Base-by-base conservation (phyloP, 345 rosid genomes). In the Nephelium lappaceum region DNA sequence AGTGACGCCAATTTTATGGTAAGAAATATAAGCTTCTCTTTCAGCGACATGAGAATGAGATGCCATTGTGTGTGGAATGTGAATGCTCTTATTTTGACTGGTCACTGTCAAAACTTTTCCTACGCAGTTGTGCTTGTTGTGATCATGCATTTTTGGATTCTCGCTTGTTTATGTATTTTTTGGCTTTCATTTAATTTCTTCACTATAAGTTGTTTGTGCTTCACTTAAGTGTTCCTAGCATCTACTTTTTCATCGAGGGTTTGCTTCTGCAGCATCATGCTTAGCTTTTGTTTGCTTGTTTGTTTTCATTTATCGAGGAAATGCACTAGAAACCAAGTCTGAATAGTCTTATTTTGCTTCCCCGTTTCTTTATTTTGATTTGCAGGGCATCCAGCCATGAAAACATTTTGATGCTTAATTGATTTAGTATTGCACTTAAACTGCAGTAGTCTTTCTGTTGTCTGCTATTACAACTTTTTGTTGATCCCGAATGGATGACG, bases 401-500 rank as follows among this genome's bases (percentile, higher is more conserved):
- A 66, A 66, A 24, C 42, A 31, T 18, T 73, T 31, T 69, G 71
- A 76, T 74, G 70, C 75, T 71, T 79, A 57, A 24, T 71, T 85
- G 80, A 80, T 60, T 31, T 49, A 62, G 77, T 65, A 60, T 76
- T 67, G 69, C 45, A 27, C 78, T 61, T 74, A 24, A 14, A 24
- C 43, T 10, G 42, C 43, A 51, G 73, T 81, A 78, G 61, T 58
- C 47, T 24, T 39, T 38, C 36, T 64, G 66, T 68, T 5, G 6
- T 79, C 23, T 69, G 71, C 39, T 55, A 72, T 66, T 67, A 19
- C 66, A 72, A 67, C 77, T 67, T 39, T 55, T 76, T 60, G 39
- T 69, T 78, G 71, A 69, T 74, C 81, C 75, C 79, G 79, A 73
- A 97, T 94, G 99, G 98, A 94, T 88, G 98, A 96, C 80, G 88